Evolutionary conservation across 352 stramenopile genomes (phyloP).

Genomic region (Phytophthora ramorum): DNA sequence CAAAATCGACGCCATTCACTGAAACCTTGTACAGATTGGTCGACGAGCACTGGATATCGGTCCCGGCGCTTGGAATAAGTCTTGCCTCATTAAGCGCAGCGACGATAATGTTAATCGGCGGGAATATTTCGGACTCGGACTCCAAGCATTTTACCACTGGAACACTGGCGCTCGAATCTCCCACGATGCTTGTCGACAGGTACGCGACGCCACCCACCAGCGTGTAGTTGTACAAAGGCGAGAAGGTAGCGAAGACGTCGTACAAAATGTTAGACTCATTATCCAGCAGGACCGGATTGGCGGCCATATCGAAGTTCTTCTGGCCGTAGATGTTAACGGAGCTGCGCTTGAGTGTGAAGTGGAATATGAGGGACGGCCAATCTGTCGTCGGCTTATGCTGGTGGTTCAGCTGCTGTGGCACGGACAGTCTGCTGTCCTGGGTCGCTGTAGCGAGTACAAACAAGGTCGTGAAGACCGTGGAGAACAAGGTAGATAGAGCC

Average conservation of each 20-base stretch:
- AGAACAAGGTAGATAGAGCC: not conserved
- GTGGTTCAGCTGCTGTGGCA: not conserved
- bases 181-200: not conserved
- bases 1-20: slow-evolving; percentile 7
- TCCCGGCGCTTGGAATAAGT: not conserved
- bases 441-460: not conserved
- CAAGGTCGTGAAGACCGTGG: not conserved
- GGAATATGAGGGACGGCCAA: slow-evolving; percentile 25
- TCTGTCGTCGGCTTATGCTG: too few species aligned
- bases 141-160: slow-evolving; percentile 14
- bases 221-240: slow-evolving; percentile 22
- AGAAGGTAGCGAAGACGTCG: slow-evolving; percentile 18
- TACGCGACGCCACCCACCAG: slow-evolving; percentile 24
- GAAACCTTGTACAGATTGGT: slow-evolving; percentile 5
- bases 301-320: slow-evolving; percentile 29
- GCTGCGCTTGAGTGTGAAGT: slow-evolving; percentile 35
- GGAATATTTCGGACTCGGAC: slow-evolving; percentile 1
- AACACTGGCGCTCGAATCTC: slow-evolving; percentile 1
- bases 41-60: not conserved
- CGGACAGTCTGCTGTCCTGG: not conserved
- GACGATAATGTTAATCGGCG: slow-evolving; percentile 12
- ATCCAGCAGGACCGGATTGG: slow-evolving; percentile 15
- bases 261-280: slow-evolving; percentile 19
- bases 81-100: slow-evolving; percentile 2
- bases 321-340: slow-evolving; percentile 33